Percentiles rank a stretch among this genome's conserved stretches.
Conservation (phyloP, 352 stramenopile genomes). For the Thalassiosira delicatula region DNA sequence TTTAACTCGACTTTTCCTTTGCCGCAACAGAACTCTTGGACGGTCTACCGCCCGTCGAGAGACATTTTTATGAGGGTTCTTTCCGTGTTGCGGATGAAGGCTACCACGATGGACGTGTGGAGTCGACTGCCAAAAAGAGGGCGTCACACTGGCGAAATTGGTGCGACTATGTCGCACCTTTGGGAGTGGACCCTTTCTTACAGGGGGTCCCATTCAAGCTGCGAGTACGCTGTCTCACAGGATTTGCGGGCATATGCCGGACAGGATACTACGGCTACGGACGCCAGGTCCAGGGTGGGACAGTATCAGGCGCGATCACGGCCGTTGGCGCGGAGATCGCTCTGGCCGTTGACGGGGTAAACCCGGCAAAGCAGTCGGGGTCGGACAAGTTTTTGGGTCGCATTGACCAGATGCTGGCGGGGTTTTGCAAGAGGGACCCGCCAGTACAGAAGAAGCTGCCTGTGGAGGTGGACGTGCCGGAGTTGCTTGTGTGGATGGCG, state of each 20-base stretch:
- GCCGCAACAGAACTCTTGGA: constrained; percentile 47
- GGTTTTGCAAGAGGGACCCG: constrained; percentile 6
- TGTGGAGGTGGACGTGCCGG: neutral
- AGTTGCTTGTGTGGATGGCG: neutral
- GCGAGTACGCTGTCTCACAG: neutral
- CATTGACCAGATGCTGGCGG: constrained; percentile 3
- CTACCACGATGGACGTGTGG: constrained; percentile 45
- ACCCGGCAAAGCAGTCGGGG: neutral
- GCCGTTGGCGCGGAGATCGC: neutral
- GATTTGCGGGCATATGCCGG: neutral
- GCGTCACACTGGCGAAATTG: constrained; percentile 35
- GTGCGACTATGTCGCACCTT: neutral
- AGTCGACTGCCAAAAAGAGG: constrained; percentile 46
- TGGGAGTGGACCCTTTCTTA: constrained; percentile 23
- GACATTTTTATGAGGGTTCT: constrained; percentile 35
- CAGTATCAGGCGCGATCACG: neutral
- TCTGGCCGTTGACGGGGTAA: neutral
- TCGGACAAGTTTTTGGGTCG: neutral
- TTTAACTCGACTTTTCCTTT: constrained; percentile 48
- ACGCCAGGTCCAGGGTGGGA: neutral
- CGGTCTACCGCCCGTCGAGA: constrained; percentile 26
- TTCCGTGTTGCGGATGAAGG: constrained; percentile 36
- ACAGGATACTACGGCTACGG: neutral
- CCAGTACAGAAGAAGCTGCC: constrained; percentile 12
- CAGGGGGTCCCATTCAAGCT: neutral